Conservation (phyloP, 148 eudicot genomes). For the Rhododendron simsii region DNA sequence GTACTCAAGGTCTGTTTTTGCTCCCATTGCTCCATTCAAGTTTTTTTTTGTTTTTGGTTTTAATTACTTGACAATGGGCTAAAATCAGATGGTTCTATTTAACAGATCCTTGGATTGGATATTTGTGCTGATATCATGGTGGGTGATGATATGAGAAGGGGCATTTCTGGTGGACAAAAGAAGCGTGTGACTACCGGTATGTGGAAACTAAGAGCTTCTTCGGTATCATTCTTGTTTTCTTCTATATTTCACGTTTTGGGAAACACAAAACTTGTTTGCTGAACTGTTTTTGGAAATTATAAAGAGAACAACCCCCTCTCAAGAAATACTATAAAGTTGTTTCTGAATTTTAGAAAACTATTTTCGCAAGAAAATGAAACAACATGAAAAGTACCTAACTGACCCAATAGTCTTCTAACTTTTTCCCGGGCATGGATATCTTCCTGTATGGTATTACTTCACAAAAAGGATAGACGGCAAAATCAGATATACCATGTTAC, state of each 20-base stretch:
- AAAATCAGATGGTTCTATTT: neutral
- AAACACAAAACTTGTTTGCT: neutral
- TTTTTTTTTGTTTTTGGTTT: neutral
- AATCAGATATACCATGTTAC: neutral
- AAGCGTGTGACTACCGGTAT: neutral
- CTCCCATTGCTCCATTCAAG: neutral
- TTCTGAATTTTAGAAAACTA: neutral
- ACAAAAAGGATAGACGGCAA: neutral
- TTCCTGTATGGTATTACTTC: neutral
- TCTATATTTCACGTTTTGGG: neutral
- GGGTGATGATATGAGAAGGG: conserved; percentile 2
- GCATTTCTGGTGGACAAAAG: conserved; percentile 2
- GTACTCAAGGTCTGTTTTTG: conserved; percentile 30
- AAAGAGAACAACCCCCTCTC: neutral
- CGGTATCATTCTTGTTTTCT: neutral
- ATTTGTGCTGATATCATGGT: conserved; percentile 3
- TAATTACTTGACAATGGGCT: neutral
- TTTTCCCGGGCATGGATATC: neutral
- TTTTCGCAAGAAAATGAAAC: neutral
- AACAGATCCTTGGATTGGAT: conserved; percentile 1
- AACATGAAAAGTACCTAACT: neutral
- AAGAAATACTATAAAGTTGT: neutral
- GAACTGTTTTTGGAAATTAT: neutral
- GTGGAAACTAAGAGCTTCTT: neutral
- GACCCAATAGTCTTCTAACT: neutral